Conservation (phyloP, 345 rosid species). For the Orychophragmus violaceus region DNA sequence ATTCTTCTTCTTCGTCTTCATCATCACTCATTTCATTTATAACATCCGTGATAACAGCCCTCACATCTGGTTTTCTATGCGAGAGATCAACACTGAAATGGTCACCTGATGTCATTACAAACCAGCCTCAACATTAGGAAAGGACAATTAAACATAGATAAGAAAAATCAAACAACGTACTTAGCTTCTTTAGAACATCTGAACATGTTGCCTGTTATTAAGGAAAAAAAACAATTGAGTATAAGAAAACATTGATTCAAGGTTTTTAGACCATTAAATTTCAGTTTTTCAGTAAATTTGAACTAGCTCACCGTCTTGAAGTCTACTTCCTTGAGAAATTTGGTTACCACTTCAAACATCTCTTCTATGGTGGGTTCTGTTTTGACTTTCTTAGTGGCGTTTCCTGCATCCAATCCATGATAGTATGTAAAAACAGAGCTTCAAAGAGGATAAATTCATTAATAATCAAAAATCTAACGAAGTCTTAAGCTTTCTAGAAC, state of each 20-base stretch:
- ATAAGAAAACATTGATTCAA: slow-evolving; percentile 4
- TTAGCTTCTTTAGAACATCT: slow-evolving; percentile 77
- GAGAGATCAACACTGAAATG: slow-evolving; percentile 67
- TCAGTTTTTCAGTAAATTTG: background rate
- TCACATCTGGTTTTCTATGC: slow-evolving; percentile 86
- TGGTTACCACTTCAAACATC: slow-evolving; percentile 79
- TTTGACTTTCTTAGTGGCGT: slow-evolving; percentile 57
- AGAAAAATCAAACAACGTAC: slow-evolving; percentile 34
- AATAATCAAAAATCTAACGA: background rate
- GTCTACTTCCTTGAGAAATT: slow-evolving; percentile 88
- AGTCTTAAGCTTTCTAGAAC: background rate
- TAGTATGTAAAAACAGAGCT: background rate
- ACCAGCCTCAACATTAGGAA: background rate
- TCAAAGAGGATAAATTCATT: background rate
- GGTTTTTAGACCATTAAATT: background rate
- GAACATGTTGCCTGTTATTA: slow-evolving; percentile 78
- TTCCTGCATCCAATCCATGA: slow-evolving; percentile 49
- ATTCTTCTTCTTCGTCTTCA: slow-evolving; percentile 47
- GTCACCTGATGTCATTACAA: slow-evolving; percentile 39
- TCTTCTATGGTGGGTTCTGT: slow-evolving; percentile 73
- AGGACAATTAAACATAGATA: background rate
- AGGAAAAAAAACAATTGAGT: background rate
- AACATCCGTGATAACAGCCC: slow-evolving; percentile 83
- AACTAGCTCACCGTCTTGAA: slow-evolving; percentile 77
- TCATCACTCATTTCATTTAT: slow-evolving; percentile 87